Percentiles rank a stretch among this genome's conserved stretches.
These are phyloP conservation scores for Kuraishia piskuri DNA, from an alignment of 805 yeast species.

Conservation along the genomic window DNA sequence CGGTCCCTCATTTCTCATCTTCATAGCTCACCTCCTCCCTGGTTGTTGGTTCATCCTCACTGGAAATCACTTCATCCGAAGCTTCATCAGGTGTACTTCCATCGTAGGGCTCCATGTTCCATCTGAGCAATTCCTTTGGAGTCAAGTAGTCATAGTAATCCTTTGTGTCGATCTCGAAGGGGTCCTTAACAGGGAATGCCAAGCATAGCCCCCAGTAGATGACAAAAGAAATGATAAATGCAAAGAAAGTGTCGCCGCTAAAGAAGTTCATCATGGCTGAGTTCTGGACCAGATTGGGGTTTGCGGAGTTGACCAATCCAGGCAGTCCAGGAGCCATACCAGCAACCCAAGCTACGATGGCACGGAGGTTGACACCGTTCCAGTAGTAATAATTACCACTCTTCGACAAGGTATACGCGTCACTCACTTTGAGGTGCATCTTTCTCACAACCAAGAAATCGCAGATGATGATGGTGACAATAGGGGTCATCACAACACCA, in stretches of 20 bases:
- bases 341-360: conserved; percentile 26
- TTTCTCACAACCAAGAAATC: conserved; percentile 32
- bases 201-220: conserved; percentile 25
- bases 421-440: conserved; percentile 28
- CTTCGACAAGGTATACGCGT: conserved; percentile 25
- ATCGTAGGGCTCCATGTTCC: neutral
- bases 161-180: conserved; percentile 24
- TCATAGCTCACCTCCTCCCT: neutral
- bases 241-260: conserved; percentile 34
- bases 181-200: conserved; percentile 27
- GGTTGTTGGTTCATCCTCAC: too few relatives aligned
- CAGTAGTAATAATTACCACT: conserved; percentile 28
- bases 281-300: conserved; percentile 18
- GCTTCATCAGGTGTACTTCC: neutral
- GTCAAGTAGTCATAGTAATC: conserved; percentile 24
- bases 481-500: conserved; percentile 30
- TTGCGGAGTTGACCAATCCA: conserved; percentile 29
- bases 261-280: conserved; percentile 34
- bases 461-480: conserved; percentile 26
- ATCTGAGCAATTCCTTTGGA: conserved; percentile 12
- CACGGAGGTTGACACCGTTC: conserved; percentile 35
- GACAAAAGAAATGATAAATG: conserved; percentile 29
- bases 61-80: neutral
- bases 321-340: conserved; percentile 42
- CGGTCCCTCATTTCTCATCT: neutral